These are phyloP conservation scores for Candida coquimbonensis DNA, from an alignment of 805 yeast species.

Conservation along the genomic window DNA sequence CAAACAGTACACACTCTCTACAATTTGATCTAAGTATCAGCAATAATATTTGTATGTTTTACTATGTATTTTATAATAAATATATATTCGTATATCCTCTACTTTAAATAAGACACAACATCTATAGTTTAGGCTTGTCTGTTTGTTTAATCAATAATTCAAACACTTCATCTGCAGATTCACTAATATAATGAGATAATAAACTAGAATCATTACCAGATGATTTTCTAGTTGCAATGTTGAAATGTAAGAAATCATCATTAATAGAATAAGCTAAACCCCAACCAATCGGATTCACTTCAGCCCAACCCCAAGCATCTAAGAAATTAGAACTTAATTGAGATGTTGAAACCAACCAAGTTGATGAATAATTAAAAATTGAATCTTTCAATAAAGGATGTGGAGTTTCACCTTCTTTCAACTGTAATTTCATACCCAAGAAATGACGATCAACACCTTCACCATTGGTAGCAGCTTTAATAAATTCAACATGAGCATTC, in stretches of 20 bases:
- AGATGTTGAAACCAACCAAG: slow-evolving; percentile 86
- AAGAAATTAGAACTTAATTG: slow-evolving; percentile 80
- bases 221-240: slow-evolving; percentile 68
- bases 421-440: slow-evolving; percentile 75
- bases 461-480: slow-evolving; percentile 75
- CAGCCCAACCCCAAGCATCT: slow-evolving; percentile 94
- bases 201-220: slow-evolving; percentile 48
- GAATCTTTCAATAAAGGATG: slow-evolving; percentile 74
- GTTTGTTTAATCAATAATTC: slow-evolving; percentile 39
- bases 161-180: slow-evolving; percentile 77
- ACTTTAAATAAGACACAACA: too few relatives aligned
- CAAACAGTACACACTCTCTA: too few relatives aligned
- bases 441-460: slow-evolving; percentile 91
- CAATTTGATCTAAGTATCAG: too few relatives aligned
- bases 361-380: slow-evolving; percentile 62
- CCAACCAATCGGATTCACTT: slow-evolving; percentile 88
- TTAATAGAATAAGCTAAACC: slow-evolving; percentile 93
- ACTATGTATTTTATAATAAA: too few relatives aligned
- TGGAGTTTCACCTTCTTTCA: slow-evolving; percentile 45
- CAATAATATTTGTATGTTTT: too few relatives aligned
- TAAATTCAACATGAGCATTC: slow-evolving; percentile 65
- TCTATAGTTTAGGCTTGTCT: slow-evolving; percentile 12
- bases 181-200: slow-evolving; percentile 60
- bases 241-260: slow-evolving; percentile 77
- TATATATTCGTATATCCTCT: too few relatives aligned